These are phyloP conservation scores for Brettanomyces bruxellensis DNA, from an alignment of 805 yeast genomes.

Conservation along the genomic window DNA sequence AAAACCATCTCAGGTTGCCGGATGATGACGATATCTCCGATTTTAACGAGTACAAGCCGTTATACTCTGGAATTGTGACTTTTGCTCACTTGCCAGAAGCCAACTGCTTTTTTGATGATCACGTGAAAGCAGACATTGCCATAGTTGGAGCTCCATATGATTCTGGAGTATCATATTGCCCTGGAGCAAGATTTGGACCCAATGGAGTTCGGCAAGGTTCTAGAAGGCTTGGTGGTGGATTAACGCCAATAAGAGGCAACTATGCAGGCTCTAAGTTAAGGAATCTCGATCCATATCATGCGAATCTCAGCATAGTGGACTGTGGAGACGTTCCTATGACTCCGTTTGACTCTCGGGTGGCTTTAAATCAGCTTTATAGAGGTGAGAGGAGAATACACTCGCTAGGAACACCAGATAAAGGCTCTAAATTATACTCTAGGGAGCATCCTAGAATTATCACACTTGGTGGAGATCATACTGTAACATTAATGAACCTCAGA, in stretches of 20 bases:
- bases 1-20: conserved; percentile 23
- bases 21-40: conserved; percentile 29
- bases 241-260: conserved; percentile 30
- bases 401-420: conserved; percentile 18
- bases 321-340: conserved; percentile 57
- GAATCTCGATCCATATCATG: conserved; percentile 34
- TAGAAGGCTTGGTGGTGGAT: conserved; percentile 35
- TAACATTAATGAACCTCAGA: conserved; percentile 41
- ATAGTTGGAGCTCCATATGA: conserved; percentile 54
- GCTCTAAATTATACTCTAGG: conserved; percentile 7
- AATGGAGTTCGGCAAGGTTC: conserved; percentile 36
- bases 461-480: conserved; percentile 56
- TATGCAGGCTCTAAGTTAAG: conserved; percentile 25
- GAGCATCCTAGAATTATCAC: conserved; percentile 33
- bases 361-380: conserved; percentile 46
- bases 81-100: conserved; percentile 44
- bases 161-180: conserved; percentile 45
- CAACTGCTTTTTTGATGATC: conserved; percentile 39
- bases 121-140: conserved; percentile 38
- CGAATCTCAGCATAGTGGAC: conserved; percentile 34
- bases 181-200: conserved; percentile 56
- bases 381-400: conserved; percentile 41
- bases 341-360: conserved; percentile 51
- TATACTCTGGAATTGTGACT: conserved; percentile 47
- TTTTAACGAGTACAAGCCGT: conserved; percentile 7